phyloP scores from a whole-genome alignment of 352 stramenopile species.

The Phytophthora megakarya region DNA sequence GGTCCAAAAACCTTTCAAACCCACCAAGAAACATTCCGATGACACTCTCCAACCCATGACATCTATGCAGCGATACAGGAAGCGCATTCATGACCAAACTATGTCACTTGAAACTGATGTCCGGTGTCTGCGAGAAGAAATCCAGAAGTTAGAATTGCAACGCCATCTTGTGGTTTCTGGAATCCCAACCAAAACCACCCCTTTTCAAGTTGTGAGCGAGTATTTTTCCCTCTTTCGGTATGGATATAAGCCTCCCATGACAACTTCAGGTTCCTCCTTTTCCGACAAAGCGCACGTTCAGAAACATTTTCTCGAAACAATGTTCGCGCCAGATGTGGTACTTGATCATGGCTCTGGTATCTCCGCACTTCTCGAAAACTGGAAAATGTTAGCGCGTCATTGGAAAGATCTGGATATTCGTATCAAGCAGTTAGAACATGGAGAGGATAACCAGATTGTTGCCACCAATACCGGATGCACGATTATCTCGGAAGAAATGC shows the following conservation, averaged over 20 bases:
- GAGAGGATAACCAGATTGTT: too few relatives aligned
- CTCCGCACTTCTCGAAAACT: background rate
- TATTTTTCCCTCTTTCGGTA: slow-evolving; percentile 3
- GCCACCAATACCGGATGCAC: too few relatives aligned
- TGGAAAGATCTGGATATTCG: too few relatives aligned
- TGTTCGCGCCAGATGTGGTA: background rate
- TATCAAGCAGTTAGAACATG: too few relatives aligned
- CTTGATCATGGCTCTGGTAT: background rate
- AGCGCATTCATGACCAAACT: background rate
- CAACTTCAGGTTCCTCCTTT: too few relatives aligned
- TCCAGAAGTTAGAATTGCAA: background rate
- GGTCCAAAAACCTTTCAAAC: too few relatives aligned
- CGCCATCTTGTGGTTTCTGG: background rate
- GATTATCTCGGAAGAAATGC: too few relatives aligned
- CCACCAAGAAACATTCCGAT: too few relatives aligned
- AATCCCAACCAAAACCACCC: background rate
- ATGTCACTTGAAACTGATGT: background rate
- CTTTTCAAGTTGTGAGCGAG: background rate
- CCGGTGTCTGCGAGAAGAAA: background rate
- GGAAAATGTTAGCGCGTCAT: background rate
- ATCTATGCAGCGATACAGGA: background rate
- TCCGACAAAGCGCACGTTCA: background rate
- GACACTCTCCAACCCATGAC: too few relatives aligned
- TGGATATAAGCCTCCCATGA: background rate
- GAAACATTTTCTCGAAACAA: background rate